Conservation (phyloP, 371 early-diverging fungal species). For the Apophysomyces elegans region DNA sequence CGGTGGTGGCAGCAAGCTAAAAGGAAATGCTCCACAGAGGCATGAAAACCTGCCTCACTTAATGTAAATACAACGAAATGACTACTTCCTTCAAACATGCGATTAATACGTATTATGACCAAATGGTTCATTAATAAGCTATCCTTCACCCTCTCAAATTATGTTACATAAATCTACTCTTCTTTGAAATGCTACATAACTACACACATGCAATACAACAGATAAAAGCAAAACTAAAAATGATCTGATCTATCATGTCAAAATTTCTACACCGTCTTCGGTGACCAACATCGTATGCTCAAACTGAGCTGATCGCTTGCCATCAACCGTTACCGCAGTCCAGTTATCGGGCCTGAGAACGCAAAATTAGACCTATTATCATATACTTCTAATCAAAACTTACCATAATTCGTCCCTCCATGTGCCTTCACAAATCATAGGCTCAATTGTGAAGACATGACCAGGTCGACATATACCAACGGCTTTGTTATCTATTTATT, state of each 20-base stretch:
- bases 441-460: constrained; percentile 97
- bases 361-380: neutral
- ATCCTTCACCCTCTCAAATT: too few relatives aligned
- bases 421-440: constrained; percentile 93
- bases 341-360: constrained; percentile 81
- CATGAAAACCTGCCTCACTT: too few relatives aligned
- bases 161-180: too few relatives aligned
- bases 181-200: neutral
- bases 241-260: constrained; percentile 59
- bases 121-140: too few relatives aligned
- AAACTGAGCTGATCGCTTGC: constrained; percentile 98
- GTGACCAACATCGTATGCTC: constrained; percentile 97
- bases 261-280: constrained; percentile 90
- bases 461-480: constrained; percentile 93
- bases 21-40: too few relatives aligned
- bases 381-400: neutral
- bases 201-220: neutral
- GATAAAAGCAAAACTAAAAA: neutral
- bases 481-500: constrained; percentile 80
- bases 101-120: too few relatives aligned
- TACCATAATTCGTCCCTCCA: constrained; percentile 66
- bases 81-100: too few relatives aligned
- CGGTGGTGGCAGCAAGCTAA: too few relatives aligned
- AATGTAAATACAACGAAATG: too few relatives aligned
- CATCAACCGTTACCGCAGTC: constrained; percentile 92